phyloP scores from a whole-genome alignment of 2,329 filamentous ascomycete genomes.

The Fusarium sp. region DNA sequence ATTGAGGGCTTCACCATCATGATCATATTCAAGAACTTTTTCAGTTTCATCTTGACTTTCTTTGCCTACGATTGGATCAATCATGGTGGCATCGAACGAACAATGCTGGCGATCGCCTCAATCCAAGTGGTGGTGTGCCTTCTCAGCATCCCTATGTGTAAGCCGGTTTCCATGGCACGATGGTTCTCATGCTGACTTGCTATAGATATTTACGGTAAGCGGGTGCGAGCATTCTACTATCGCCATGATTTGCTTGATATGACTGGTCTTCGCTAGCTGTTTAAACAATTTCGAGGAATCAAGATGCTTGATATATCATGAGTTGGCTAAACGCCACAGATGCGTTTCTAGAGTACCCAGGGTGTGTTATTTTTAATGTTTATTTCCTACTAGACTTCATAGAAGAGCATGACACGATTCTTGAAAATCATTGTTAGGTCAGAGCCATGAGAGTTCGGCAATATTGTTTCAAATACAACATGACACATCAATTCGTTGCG shows the following conservation, averaged over 20 bases:
- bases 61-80: constrained; percentile 87
- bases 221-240: constrained; percentile 77
- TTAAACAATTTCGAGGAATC: background rate
- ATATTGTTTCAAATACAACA: background rate
- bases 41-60: constrained; percentile 86
- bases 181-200: background rate
- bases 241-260: constrained; percentile 73
- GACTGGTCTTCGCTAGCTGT: constrained; percentile 43
- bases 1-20: constrained; percentile 91
- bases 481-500: background rate
- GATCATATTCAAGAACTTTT: constrained; percentile 94
- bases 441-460: background rate
- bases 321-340: background rate
- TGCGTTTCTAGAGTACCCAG: background rate
- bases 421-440: background rate
- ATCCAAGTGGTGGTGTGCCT: constrained; percentile 82
- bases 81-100: constrained; percentile 64
- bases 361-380: constrained; percentile 8
- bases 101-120: constrained; percentile 76
- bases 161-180: constrained; percentile 65
- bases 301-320: constrained; percentile 30
- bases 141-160: constrained; percentile 80
- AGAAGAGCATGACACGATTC: background rate
- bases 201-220: constrained; percentile 80
- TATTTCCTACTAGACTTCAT: background rate